A percentile compares a stretch with the other conserved stretches of the same genome.
Conservation (phyloP, 805 yeast species). For the Candida easanensis region DNA sequence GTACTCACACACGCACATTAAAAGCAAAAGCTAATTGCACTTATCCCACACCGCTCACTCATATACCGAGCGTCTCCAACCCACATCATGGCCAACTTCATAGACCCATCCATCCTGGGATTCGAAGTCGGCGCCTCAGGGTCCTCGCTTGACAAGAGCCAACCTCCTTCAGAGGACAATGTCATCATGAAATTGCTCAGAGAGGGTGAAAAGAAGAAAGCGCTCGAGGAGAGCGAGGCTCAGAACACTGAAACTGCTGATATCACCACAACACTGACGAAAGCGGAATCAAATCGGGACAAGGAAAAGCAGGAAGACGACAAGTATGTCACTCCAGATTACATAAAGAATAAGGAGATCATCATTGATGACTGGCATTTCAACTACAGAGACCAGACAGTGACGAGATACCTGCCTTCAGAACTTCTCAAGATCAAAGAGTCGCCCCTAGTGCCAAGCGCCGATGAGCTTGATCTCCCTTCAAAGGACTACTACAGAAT, state of each 20-base stretch:
- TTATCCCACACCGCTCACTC: too few relatives aligned
- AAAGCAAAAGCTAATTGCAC: too few relatives aligned
- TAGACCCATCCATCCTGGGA: neutral
- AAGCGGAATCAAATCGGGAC: slow-evolving; percentile 5
- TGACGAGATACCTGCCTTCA: slow-evolving; percentile 24
- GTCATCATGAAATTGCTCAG: slow-evolving; percentile 25
- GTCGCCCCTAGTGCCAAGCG: slow-evolving; percentile 14
- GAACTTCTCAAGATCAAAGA: slow-evolving; percentile 18
- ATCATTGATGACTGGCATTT: slow-evolving; percentile 24
- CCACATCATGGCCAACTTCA: neutral
- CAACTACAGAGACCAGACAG: slow-evolving; percentile 7
- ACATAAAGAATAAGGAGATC: slow-evolving; percentile 14
- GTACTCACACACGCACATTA: too few relatives aligned
- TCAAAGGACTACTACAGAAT: slow-evolving; percentile 24
- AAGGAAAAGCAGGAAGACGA: slow-evolving; percentile 9
- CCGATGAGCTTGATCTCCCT: slow-evolving; percentile 21
- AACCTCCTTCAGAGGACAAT: slow-evolving; percentile 15
- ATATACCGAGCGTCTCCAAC: too few relatives aligned
- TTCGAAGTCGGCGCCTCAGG: neutral
- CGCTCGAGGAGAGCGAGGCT: slow-evolving; percentile 25
- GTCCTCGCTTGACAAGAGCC: neutral
- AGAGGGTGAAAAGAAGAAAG: slow-evolving; percentile 25
- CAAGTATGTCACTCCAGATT: slow-evolving; percentile 11
- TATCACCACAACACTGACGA: neutral
- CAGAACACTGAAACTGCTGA: slow-evolving; percentile 15